Evolutionary conservation across 2,329 filamentous ascomycete genomes (phyloP).

Genomic region (Neofusicoccum cordaticola): DNA sequence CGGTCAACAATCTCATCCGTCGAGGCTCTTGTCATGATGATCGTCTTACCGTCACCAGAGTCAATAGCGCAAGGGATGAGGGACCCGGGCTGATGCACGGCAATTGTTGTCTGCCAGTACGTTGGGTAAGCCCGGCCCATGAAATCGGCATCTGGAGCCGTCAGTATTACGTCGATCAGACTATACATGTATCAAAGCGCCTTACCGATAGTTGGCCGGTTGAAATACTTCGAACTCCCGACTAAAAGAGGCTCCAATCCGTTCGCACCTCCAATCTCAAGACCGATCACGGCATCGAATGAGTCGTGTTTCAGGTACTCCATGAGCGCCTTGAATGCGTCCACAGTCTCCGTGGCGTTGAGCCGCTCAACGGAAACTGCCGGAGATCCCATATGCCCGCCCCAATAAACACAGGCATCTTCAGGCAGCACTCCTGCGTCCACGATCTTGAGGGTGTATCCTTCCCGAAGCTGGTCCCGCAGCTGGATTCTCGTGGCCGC

Average conservation of each 20-base stretch:
- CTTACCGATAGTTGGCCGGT: slow-evolving; percentile 16
- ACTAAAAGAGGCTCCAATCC: slow-evolving; percentile 27
- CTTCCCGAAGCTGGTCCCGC: slow-evolving; percentile 38
- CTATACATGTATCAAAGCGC: not conserved
- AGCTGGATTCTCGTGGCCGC: slow-evolving; percentile 45
- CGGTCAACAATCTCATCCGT: slow-evolving; percentile 19
- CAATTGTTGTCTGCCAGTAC: slow-evolving; percentile 16
- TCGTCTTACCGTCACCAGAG: slow-evolving; percentile 18
- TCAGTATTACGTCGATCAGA: slow-evolving; percentile 1
- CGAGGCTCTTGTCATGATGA: slow-evolving; percentile 18
- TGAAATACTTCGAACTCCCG: slow-evolving; percentile 28
- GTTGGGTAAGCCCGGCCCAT: slow-evolving; percentile 15
- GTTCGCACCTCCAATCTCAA: slow-evolving; percentile 50
- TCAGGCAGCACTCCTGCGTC: slow-evolving; percentile 45
- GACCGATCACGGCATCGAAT: slow-evolving; percentile 36
- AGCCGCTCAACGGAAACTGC: slow-evolving; percentile 45
- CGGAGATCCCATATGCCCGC: slow-evolving; percentile 45
- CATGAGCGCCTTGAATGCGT: slow-evolving; percentile 40
- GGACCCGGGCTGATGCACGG: slow-evolving; percentile 11
- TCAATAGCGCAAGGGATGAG: slow-evolving; percentile 15
- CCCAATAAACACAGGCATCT: slow-evolving; percentile 44
- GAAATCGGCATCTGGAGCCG: slow-evolving; percentile 10
- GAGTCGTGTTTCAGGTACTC: slow-evolving; percentile 28
- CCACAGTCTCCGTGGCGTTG: slow-evolving; percentile 37
- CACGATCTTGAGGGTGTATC: slow-evolving; percentile 41